These are phyloP conservation scores for Gossypium bickii DNA, from an alignment of 345 rosid genomes.

Conservation along the genomic window DNA sequence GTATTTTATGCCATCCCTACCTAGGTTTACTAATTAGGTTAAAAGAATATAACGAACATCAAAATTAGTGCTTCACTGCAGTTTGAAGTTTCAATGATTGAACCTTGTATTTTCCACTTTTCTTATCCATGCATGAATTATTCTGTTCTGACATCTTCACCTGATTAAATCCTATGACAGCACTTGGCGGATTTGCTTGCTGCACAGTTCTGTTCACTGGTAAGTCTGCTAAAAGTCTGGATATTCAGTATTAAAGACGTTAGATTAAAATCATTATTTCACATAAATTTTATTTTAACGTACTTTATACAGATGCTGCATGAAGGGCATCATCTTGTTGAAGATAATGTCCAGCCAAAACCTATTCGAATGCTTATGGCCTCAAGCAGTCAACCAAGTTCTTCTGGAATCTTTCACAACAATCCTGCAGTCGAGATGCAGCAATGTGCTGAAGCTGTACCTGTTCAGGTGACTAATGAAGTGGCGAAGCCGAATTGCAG, in stretches of 20 bases:
- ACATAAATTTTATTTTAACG: slow-evolving; percentile 12
- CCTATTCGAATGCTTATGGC: slow-evolving; percentile 41
- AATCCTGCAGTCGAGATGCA: slow-evolving; percentile 52
- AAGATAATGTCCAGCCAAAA: slow-evolving; percentile 53
- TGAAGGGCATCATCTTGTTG: slow-evolving; percentile 49
- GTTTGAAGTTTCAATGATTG: not conserved
- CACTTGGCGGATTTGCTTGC: slow-evolving; percentile 86
- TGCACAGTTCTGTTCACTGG: slow-evolving; percentile 60
- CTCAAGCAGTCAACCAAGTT: slow-evolving; percentile 46
- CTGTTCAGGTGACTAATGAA: slow-evolving; percentile 53
- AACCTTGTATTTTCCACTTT: slow-evolving; percentile 8
- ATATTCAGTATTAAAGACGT: slow-evolving; percentile 3
- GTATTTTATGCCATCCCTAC: not conserved
- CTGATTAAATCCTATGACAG: slow-evolving; percentile 44
- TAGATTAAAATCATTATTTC: not conserved
- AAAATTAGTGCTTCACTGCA: slow-evolving; percentile 2
- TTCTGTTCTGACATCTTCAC: slow-evolving; percentile 24
- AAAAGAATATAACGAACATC: slow-evolving; percentile 1
- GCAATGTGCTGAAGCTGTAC: slow-evolving; percentile 53
- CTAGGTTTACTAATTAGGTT: not conserved
- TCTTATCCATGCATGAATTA: slow-evolving; percentile 6
- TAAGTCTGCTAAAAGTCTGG: slow-evolving; percentile 29
- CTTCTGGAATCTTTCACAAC: slow-evolving; percentile 40
- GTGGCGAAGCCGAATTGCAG: slow-evolving; percentile 42
- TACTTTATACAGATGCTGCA: slow-evolving; percentile 56